Base-by-base conservation (phyloP, 192 early-diverging fungal species). In the Coemansia biformis region DNA sequence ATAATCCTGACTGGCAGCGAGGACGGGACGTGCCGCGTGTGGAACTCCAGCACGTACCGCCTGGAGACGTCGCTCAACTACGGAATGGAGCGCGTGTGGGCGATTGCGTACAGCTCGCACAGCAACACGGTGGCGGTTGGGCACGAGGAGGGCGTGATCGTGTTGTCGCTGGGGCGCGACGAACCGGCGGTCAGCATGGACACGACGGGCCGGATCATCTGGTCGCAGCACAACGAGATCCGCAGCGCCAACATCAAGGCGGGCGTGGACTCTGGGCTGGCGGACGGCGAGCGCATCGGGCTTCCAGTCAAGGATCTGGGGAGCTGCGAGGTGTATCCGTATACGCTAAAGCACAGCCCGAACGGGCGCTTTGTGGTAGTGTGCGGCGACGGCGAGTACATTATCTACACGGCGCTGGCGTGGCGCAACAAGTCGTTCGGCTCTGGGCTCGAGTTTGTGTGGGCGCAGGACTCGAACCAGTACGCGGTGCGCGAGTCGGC, bases 401-500 rank as follows among this genome's bases (percentile, higher is more conserved):
- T 99, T 48, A 98, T 99, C 57, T 99, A 99, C 74, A 99, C 96
- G 14, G 96, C 96, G 6, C 80, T 99, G 18, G 93, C 96, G 7
- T 99, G 96, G 96, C 81, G 96, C 63, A 99, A 99, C 83, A 99
- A 99, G 83, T 85, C 84, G 44, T 99, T 97, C 71, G 96, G 96
- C 7, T 86, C 81, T 32, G 96, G 85, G 2, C 67, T 90, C 21
- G 96, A 97, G 48, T 93, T 96, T 81, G 96, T 97, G 7, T 99
- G 96, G 96, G 91, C 91, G 21, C 71, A 81, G 45, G 91, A 98
- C 63, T 93, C 93, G 16, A 98, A 95, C 56, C 83, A 93, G 70
- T 90, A 96, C 56, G 94, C 94, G 10, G 91, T 98, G 23, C 90
- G 92, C 55, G 95, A 99, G 75, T 95, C 95, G 0, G 74, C 87